phyloP scores from a whole-genome alignment of 140 eudicot species.

The Stevia rebaudiana region DNA sequence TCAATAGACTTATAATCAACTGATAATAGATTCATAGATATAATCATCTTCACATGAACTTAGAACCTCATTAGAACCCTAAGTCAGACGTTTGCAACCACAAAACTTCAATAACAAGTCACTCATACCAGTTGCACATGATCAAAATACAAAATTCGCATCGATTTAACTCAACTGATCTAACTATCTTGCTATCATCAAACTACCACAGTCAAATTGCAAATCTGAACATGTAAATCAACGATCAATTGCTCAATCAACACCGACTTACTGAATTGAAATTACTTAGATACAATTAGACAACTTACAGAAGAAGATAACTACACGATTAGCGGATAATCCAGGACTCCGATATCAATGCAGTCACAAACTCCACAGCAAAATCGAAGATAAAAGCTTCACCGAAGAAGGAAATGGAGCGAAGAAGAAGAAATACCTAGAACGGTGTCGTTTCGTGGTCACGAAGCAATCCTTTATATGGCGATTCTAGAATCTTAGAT shows the following conservation, averaged over 20 bases:
- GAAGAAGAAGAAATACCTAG: slow-evolving; percentile 20
- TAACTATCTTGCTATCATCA: neutral
- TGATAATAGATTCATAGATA: neutral
- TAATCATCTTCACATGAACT: neutral
- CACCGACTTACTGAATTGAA: neutral
- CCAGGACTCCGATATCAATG: slow-evolving; percentile 7
- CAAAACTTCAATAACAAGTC: neutral
- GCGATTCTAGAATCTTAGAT: neutral
- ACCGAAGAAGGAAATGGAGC: slow-evolving; percentile 6
- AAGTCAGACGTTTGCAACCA: slow-evolving; percentile 3
- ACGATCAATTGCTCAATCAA: slow-evolving; percentile 14
- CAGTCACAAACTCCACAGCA: slow-evolving; percentile 7
- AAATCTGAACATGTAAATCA: slow-evolving; percentile 8
- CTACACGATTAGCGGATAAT: neutral
- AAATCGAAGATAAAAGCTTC: slow-evolving; percentile 5
- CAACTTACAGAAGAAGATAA: slow-evolving; percentile 21
- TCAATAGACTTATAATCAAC: neutral
- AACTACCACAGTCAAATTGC: slow-evolving; percentile 12
- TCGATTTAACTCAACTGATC: slow-evolving; percentile 9
- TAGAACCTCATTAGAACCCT: slow-evolving; percentile 9
- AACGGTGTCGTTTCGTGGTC: slow-evolving; percentile 20
- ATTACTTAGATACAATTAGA: neutral
- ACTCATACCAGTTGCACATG: neutral
- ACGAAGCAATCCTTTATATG: neutral
- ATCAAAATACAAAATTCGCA: slow-evolving; percentile 1